Evolutionary conservation across 805 yeast species (phyloP), one percentile per base, ranked within the genome.

Genomic region (Ogataea henricii): DNA sequence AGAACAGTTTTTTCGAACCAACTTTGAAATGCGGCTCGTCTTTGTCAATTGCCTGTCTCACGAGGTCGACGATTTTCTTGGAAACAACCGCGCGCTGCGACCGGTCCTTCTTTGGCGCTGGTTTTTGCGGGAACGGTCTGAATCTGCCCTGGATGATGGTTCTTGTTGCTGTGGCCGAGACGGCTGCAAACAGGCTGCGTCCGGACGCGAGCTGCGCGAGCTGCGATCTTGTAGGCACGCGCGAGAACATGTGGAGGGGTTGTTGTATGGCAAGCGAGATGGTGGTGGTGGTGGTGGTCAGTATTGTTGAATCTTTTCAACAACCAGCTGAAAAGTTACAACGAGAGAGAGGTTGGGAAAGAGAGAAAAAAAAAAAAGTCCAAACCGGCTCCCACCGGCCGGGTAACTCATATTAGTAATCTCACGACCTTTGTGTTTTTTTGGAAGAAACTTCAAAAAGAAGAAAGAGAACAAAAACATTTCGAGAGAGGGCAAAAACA

Each of bases 21-120:
- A 87, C 80, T 34, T 73, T 74, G 78, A 89, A 92, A 72, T 90
- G 96, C 2, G 96, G 85, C 54, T 75, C 74, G 34, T 85, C 89
- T 44, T 68, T 69, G 22, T 76, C 81, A 36, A 85, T 75, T 49
- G 82, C 79, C 27, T 78, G 77, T 56, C 65, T 60, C 14, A 61
- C 65, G 5, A 55, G 33, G 26, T 63, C 54, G 6, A 55, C 65
- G 20, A 66, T 63, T 33, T 45, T 56, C 45, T 65, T 64, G 2
- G 70, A 65, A 42, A 45, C 54, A 3, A 40, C 23, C 2, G 67
- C 65, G 36, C 63, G 56, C 42, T 59, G 49, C 3, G 51, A 52
- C 39, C 58, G 56, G 10, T 57, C 50, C 36, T 36, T 43, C 18
- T 49, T 53, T 23, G 60, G 60, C 20, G 39, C 40, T 29, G 40